Evolutionary conservation across 306 rosid species (phyloP).

Genomic region (Psophocarpus tetragonolobus): DNA sequence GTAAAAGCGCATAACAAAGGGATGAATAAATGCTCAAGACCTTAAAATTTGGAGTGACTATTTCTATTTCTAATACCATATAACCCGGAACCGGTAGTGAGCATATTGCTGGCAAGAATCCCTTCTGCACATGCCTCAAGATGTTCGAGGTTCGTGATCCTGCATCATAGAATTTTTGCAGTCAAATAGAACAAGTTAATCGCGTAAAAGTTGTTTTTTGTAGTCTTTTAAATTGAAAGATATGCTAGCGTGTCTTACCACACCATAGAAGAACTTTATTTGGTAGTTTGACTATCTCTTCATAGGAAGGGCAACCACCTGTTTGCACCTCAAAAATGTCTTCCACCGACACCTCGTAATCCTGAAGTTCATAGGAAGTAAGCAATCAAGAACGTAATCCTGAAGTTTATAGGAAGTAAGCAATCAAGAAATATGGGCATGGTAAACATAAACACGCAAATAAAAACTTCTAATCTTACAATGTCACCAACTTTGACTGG

Average conservation of each 20-base stretch:
- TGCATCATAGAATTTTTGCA: conserved; percentile 3
- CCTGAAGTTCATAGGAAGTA: conserved; percentile 49
- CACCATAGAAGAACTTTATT: conserved; percentile 87
- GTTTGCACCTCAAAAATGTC: conserved; percentile 61
- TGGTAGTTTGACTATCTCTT: conserved; percentile 68
- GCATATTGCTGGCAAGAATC: conserved; percentile 76
- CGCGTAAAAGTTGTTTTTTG: neutral
- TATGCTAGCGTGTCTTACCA: conserved; percentile 49
- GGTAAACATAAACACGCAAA: neutral
- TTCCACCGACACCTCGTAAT: conserved; percentile 65
- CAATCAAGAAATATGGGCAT: neutral
- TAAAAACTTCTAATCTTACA: conserved; percentile 38
- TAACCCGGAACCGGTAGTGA: conserved; percentile 77
- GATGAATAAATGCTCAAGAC: neutral
- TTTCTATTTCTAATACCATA: conserved; percentile 50
- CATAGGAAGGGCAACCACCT: conserved; percentile 56
- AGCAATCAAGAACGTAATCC: conserved; percentile 54
- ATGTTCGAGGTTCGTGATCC: conserved; percentile 80
- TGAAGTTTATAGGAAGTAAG: conserved; percentile 36
- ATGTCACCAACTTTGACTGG: conserved; percentile 73
- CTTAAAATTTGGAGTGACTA: neutral
- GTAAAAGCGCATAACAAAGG: neutral
- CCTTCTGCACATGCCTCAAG: conserved; percentile 80
- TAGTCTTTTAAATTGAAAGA: neutral
- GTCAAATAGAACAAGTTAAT: neutral